Conservation (phyloP, 331 rosid genomes). For the Cydonia oblonga region DNA sequence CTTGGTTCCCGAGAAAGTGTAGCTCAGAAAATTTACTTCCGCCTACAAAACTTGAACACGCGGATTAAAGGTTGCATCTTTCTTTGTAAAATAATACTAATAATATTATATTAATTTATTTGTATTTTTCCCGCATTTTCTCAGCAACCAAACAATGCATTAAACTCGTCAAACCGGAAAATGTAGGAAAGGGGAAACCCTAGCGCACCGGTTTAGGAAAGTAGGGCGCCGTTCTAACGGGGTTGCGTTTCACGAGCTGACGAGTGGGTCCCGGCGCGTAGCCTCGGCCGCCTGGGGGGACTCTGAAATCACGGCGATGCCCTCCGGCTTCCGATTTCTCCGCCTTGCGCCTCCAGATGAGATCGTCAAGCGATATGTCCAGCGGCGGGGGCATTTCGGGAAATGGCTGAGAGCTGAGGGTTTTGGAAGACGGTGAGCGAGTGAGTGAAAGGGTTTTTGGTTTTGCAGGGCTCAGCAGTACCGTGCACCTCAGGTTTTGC, state of each 20-base stretch:
- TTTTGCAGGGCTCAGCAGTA: background rate
- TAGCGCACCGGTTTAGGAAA: slow-evolving; percentile 1
- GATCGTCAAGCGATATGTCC: slow-evolving; percentile 29
- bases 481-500: background rate
- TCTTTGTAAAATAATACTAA: too few species aligned
- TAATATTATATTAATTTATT: background rate
- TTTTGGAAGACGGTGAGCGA: background rate
- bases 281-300: background rate
- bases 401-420: background rate
- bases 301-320: too few species aligned
- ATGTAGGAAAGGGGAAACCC: background rate
- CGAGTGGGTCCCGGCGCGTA: slow-evolving; percentile 18
- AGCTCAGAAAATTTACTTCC: background rate
- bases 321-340: too few species aligned
- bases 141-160: background rate
- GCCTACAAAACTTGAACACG: background rate
- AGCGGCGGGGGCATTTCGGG: slow-evolving; percentile 13
- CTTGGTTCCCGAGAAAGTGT: background rate
- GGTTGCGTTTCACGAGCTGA: background rate
- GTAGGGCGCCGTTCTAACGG: slow-evolving; percentile 15
- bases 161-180: background rate
- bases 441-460: background rate
- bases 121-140: background rate
- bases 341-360: slow-evolving; percentile 5
- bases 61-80: background rate